Evolutionary conservation across 352 stramenopile species (phyloP).

Genomic region (Phytophthora sp.): DNA sequence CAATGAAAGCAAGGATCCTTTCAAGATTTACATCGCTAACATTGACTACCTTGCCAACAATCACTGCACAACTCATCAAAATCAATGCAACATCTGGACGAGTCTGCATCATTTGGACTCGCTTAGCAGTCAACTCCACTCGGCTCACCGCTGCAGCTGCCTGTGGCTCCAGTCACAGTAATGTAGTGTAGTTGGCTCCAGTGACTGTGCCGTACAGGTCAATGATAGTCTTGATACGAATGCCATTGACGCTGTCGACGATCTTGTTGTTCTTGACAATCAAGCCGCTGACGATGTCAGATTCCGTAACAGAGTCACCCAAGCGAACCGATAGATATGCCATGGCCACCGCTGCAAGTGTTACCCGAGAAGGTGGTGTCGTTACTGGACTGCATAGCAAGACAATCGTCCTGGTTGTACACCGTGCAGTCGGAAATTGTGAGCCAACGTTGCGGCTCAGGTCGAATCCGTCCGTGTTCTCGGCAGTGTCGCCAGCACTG

Average conservation of each 20-base stretch:
- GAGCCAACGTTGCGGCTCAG: constrained; percentile 19
- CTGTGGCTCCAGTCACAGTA: constrained; percentile 1
- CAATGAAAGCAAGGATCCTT: too few species aligned
- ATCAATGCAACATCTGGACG: not conserved
- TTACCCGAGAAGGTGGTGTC: constrained; percentile 22
- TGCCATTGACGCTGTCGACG: constrained; percentile 26
- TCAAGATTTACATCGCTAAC: not conserved
- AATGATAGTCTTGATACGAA: constrained; percentile 30
- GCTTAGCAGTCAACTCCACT: constrained; percentile 6
- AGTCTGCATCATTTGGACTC: too few species aligned
- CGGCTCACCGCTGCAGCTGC: constrained; percentile 5
- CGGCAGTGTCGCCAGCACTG: constrained; percentile 6
- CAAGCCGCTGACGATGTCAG: constrained; percentile 15
- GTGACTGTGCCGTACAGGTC: constrained; percentile 22
- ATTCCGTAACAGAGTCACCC: constrained; percentile 15
- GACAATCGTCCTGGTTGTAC: constrained; percentile 28
- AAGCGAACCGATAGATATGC: constrained; percentile 23
- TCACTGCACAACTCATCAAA: not conserved
- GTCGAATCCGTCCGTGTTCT: constrained; percentile 27
- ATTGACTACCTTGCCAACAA: not conserved
- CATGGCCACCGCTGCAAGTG: constrained; percentile 23
- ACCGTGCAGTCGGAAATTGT: constrained; percentile 24
- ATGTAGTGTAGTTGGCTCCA: constrained; percentile 12
- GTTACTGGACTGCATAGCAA: constrained; percentile 25
- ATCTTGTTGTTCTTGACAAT: constrained; percentile 30